Base-by-base conservation (phyloP, 805 yeast species). In the Debaryomyces hansenii region DNA sequence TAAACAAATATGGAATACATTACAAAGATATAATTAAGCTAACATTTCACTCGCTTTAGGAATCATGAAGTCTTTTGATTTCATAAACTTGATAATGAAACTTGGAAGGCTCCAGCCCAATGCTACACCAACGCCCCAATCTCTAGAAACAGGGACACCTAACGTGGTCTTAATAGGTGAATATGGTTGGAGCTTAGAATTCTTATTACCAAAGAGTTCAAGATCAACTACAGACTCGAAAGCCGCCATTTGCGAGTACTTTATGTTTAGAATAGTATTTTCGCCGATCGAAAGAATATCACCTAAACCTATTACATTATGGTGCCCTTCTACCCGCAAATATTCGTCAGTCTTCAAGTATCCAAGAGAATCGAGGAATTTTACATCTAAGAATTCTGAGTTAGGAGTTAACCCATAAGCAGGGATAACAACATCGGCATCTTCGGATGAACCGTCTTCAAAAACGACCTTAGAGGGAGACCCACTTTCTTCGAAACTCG, bases 121-220 rank as follows among this genome's bases (percentile, higher is more conserved):
- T 0, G 56, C 20, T 12, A n/a, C n/a, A n/a, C n/a, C n/a, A n/a
- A n/a, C n/a, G n/a, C n/a, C n/a, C n/a, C n/a, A n/a, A n/a, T n/a
- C n/a, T n/a, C n/a, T n/a, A 6, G 71, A 64, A 27, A 70, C 56
- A 9, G 75, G 75, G 7, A 69, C 57, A 5, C 64, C n/a, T 6
- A 52, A 44, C 6, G 61, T 58, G 5, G 51, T 44, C 2, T 41
- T 14, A 4, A 37, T 47, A 11, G 21, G 36, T 7, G 24, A 24
- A 37, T 54, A 61, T 14, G 53, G 20, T 21, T 51, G 50, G 7
- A 58, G 42, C 3, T 33, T 42, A 12, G 47, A 20, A 9, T 45
- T 21, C 11, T 49, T 39, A 6, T 41, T 39, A 9, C 47, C 55
- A 37, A 55, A 57, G 7, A 58, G 36, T n/a, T 46, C 53, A 8